These are phyloP conservation scores for Actinidia arguta DNA, from an alignment of 179 eudicot genomes.

Conservation along the genomic window DNA sequence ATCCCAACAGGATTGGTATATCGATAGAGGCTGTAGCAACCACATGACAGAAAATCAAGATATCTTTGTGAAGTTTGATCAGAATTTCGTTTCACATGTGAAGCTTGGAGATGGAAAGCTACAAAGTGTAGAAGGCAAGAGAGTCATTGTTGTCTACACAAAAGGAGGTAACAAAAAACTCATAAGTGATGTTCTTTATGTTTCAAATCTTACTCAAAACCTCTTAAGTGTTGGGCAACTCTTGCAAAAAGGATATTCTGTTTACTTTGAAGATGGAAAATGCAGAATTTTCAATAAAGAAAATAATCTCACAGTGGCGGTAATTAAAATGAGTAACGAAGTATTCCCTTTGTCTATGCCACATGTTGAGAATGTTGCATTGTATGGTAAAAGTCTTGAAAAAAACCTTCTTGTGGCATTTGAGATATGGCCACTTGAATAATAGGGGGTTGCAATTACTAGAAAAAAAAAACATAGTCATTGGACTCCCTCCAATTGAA, in stretches of 20 bases:
- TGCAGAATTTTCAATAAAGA: no score
- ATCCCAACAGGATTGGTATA: neutral
- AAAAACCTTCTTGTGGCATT: no score
- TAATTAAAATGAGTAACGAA: no score
- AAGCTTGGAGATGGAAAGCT: neutral
- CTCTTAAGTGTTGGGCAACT: neutral
- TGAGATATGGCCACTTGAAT: no score
- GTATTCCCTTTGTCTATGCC: no score
- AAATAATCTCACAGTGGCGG: no score
- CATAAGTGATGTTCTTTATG: neutral
- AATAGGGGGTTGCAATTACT: no score
- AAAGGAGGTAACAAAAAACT: neutral
- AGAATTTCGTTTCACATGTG: neutral
- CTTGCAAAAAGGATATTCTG: neutral
- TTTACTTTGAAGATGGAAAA: neutral
- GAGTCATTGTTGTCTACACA: no score
- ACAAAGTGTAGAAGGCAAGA: neutral
- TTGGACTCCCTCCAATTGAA: no score
- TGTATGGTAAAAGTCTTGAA: no score
- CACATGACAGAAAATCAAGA: neutral
- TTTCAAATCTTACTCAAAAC: neutral
- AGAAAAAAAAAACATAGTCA: no score
- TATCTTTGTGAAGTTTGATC: neutral
- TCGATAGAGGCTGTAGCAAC: neutral
- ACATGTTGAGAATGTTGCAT: no score